A percentile compares a stretch with the other conserved stretches of the same genome.
phyloP scores from a whole-genome alignment of 495 filamentous ascomycete species.

The Aspergillus diversus region DNA sequence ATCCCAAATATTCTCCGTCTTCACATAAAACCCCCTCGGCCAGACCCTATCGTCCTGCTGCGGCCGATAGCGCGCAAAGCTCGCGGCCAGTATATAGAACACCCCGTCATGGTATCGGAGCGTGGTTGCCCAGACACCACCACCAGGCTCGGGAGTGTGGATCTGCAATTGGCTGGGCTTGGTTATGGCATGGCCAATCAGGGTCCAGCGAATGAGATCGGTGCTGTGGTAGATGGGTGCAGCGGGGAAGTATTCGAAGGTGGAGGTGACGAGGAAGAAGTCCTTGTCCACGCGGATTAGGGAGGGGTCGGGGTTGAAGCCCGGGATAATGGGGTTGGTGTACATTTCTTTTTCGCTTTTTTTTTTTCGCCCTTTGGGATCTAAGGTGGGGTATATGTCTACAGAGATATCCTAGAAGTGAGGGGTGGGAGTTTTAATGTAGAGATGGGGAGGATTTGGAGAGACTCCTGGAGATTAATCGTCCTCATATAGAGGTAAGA shows the following conservation, averaged over 20 bases:
- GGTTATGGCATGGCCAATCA: slow-evolving; percentile 60
- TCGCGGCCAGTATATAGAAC: slow-evolving; percentile 48
- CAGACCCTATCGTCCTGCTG: slow-evolving; percentile 48
- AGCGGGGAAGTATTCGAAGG: slow-evolving; percentile 53
- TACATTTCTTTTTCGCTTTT: slow-evolving; percentile 22
- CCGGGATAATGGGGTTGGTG: slow-evolving; percentile 42
- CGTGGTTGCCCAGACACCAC: slow-evolving; percentile 51
- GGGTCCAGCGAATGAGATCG: slow-evolving; percentile 49
- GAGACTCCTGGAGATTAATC: too few relatives aligned
- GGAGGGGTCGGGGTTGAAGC: slow-evolving; percentile 49
- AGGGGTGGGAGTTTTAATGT: not conserved
- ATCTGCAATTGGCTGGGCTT: slow-evolving; percentile 65
- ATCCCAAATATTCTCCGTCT: slow-evolving; percentile 52
- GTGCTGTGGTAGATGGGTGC: slow-evolving; percentile 51
- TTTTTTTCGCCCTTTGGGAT: not conserved
- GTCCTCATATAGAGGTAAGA: not conserved
- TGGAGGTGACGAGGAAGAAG: slow-evolving; percentile 51
- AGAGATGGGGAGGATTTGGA: not conserved
- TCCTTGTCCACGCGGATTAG: slow-evolving; percentile 40
- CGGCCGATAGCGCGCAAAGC: slow-evolving; percentile 46
- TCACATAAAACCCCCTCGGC: slow-evolving; percentile 53
- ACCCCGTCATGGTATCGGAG: slow-evolving; percentile 41
- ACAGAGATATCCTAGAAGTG: not conserved
- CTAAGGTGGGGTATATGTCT: not conserved
- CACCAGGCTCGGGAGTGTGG: slow-evolving; percentile 55